A percentile compares a stretch with the other conserved stretches of the same genome.
phyloP scores from a whole-genome alignment of 768 basidiomycete species.

The Naganishia onofrii region DNA sequence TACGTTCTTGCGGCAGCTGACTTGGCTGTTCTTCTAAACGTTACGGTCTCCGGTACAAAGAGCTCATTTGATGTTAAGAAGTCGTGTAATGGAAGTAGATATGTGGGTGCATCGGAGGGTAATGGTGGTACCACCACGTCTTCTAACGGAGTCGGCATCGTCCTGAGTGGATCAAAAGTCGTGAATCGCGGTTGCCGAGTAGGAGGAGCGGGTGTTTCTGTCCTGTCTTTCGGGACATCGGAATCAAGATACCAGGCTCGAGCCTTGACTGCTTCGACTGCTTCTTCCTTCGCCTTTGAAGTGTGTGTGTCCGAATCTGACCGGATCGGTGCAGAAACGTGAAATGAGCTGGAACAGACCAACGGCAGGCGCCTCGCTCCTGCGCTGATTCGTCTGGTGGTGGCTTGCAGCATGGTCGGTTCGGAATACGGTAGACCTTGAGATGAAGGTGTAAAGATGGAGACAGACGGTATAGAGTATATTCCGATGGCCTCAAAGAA shows the following conservation, averaged over 20 bases:
- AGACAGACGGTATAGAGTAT: not conserved
- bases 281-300: not conserved
- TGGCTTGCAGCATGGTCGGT: not conserved
- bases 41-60: slow-evolving; percentile 26
- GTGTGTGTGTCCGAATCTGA: not conserved
- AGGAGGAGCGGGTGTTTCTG: not conserved
- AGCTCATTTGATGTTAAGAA: slow-evolving; percentile 30
- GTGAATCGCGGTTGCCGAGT: slow-evolving; percentile 29
- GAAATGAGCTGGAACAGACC: not conserved
- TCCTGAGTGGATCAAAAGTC: slow-evolving; percentile 30
- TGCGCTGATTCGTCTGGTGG: not conserved
- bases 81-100: slow-evolving; percentile 22
- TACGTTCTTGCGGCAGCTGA: slow-evolving; percentile 11
- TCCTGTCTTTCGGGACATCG: not conserved
- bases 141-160: slow-evolving; percentile 21
- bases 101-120: slow-evolving; percentile 20
- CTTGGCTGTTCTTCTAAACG: slow-evolving; percentile 15
- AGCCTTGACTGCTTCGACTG: slow-evolving; percentile 27
- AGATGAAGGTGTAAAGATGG: not conserved
- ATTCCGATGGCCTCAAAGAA: not conserved
- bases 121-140: slow-evolving; percentile 9
- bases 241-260: slow-evolving; percentile 33
- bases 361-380: not conserved
- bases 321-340: not conserved
- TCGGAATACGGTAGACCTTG: not conserved